These are phyloP conservation scores for Wallacemonas sp. DNA, from an alignment of 208 protist genomes.

Conservation along the genomic window DNA sequence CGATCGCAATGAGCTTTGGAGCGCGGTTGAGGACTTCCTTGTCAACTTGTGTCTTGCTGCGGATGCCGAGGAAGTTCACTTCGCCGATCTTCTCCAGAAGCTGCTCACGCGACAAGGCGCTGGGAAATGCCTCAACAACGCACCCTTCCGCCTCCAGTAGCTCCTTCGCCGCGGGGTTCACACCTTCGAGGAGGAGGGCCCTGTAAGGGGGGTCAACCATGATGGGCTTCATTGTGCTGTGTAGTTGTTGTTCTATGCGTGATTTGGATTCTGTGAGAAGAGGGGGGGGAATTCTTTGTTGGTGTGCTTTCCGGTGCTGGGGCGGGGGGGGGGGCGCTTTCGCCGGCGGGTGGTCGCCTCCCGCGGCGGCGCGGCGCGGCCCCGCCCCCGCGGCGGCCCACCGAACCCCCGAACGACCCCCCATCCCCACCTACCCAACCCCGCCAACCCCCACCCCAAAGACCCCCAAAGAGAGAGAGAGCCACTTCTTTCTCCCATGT, in stretches of 20 bases:
- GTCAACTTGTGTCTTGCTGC: constrained; percentile 90
- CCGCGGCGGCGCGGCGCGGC: no score
- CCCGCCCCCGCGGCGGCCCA: no score
- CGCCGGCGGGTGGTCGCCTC: no score
- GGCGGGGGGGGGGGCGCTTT: no score
- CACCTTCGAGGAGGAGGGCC: constrained; percentile 86
- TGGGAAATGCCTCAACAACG: constrained; percentile 65
- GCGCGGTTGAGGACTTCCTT: constrained; percentile 70
- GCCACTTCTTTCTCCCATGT: no score
- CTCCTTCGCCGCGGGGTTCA: constrained; percentile 73
- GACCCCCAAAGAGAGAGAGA: no score
- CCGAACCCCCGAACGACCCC: no score
- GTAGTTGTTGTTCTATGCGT: background rate
- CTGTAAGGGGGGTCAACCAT: constrained; percentile 42
- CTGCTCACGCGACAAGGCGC: constrained; percentile 56
- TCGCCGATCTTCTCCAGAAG: constrained; percentile 82
- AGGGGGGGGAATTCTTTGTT: background rate
- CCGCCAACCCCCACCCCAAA: no score
- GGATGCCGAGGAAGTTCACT: constrained; percentile 89
- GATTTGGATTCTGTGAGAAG: background rate
- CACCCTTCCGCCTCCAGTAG: constrained; percentile 79
- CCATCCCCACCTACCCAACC: no score
- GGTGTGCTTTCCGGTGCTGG: background rate
- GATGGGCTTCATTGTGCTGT: constrained; percentile 25
- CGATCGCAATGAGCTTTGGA: constrained; percentile 80